Percentiles rank a stretch among this genome's conserved stretches.
phyloP scores from a whole-genome alignment of 2,329 filamentous ascomycete species.

The Graphilbum sp. region DNA sequence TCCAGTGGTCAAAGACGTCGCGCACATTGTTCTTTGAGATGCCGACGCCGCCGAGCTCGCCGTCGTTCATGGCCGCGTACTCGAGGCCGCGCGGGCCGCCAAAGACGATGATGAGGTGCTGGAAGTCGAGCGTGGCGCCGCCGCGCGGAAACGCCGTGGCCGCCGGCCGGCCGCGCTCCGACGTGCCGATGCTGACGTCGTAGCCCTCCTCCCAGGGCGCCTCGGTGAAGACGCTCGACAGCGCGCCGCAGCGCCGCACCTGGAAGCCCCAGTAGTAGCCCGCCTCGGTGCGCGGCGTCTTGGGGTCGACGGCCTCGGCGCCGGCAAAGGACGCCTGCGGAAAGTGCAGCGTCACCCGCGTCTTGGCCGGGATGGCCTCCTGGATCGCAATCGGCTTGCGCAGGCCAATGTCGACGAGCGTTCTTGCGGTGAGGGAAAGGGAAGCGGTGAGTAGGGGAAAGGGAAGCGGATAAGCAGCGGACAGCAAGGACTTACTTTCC shows the following conservation, averaged over 20 bases:
- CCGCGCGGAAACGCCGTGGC: slow-evolving; percentile 27
- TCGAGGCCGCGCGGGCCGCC: slow-evolving; percentile 70
- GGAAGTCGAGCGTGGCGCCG: slow-evolving; percentile 29
- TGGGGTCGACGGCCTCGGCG: slow-evolving; percentile 50
- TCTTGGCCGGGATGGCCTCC: slow-evolving; percentile 48
- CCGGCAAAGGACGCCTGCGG: slow-evolving; percentile 24
- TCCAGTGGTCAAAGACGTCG: slow-evolving; percentile 69
- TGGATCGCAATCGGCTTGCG: slow-evolving; percentile 38
- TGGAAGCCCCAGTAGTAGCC: slow-evolving; percentile 82
- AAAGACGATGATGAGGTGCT: slow-evolving; percentile 63
- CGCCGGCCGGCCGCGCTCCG: slow-evolving; percentile 50
- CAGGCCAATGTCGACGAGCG: slow-evolving; percentile 41
- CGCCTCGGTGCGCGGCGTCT: slow-evolving; percentile 51
- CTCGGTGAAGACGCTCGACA: slow-evolving; percentile 65
- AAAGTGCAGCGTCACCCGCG: slow-evolving; percentile 58
- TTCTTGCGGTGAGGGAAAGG: slow-evolving; percentile 20
- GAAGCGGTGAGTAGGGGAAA: slow-evolving; percentile 8
- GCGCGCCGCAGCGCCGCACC: slow-evolving; percentile 46
- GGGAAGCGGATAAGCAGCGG: neutral
- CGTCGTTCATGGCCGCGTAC: slow-evolving; percentile 49
- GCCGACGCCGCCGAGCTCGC: slow-evolving; percentile 38
- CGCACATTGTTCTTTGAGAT: slow-evolving; percentile 47
- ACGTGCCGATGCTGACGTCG: slow-evolving; percentile 69
- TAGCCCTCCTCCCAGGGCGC: slow-evolving; percentile 61
- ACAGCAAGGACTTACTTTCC: slow-evolving; percentile 15